Conservation (phyloP, 2,329 filamentous ascomycete genomes). For the Endothia cerciana region DNA sequence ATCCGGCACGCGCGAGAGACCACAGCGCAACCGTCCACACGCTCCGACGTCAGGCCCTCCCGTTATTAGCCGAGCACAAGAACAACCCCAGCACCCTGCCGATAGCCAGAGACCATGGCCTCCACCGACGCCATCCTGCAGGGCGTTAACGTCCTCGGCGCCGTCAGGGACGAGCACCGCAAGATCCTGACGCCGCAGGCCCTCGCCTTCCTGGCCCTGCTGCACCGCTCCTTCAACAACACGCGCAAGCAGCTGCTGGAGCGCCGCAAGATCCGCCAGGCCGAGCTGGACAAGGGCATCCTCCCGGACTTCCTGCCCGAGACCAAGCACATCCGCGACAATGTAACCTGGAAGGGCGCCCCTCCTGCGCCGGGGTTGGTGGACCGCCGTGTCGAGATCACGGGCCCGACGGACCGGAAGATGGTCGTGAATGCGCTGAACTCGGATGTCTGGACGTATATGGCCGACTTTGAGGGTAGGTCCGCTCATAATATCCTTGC, state of each 20-base stretch:
- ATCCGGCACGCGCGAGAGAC: background rate
- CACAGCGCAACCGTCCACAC: background rate
- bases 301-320: slow-evolving; percentile 94
- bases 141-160: slow-evolving; percentile 84
- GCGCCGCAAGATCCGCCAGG: slow-evolving; percentile 82
- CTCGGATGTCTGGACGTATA: slow-evolving; percentile 96
- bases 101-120: slow-evolving; percentile 57
- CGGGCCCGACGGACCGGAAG: slow-evolving; percentile 94
- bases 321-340: slow-evolving; percentile 93
- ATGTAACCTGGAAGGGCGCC: slow-evolving; percentile 91
- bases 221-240: slow-evolving; percentile 92
- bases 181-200: slow-evolving; percentile 93
- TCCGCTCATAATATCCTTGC: slow-evolving; percentile 18
- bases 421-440: slow-evolving; percentile 99
- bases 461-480: slow-evolving; percentile 97
- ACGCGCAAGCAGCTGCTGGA: slow-evolving; percentile 89
- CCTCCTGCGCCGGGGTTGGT: slow-evolving; percentile 89
- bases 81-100: slow-evolving; percentile 3
- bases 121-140: slow-evolving; percentile 77
- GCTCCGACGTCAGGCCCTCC: background rate
- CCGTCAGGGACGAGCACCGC: slow-evolving; percentile 75
- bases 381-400: slow-evolving; percentile 95
- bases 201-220: slow-evolving; percentile 86
- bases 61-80: background rate
- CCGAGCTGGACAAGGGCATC: slow-evolving; percentile 86